A percentile compares a stretch with the other conserved stretches of the same genome.
These are phyloP conservation scores for Pseudovirgaria hyperparasitica DNA, from an alignment of 2,329 filamentous ascomycete species.

Conservation along the genomic window DNA sequence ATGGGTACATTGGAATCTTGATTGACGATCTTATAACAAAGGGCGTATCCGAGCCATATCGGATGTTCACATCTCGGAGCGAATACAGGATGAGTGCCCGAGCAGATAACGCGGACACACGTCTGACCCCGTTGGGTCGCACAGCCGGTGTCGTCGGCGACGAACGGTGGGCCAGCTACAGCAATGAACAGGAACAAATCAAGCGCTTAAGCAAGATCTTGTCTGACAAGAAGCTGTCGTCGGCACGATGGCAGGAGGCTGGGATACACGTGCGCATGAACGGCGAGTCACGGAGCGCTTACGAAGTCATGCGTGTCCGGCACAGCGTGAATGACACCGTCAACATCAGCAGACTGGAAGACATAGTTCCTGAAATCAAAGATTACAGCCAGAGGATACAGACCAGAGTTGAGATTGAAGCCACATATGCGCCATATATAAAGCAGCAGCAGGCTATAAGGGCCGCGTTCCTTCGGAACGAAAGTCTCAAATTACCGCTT, in stretches of 20 bases:
- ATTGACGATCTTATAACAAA: conserved; percentile 96
- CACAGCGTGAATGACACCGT: conserved; percentile 39
- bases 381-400: conserved; percentile 47
- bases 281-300: conserved; percentile 53
- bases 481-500: conserved; percentile 55
- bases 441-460: conserved; percentile 56
- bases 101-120: conserved; percentile 84
- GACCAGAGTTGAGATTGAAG: conserved; percentile 65
- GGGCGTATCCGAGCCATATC: conserved; percentile 90
- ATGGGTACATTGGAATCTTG: conserved; percentile 97
- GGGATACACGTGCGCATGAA: conserved; percentile 61
- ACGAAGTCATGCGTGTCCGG: conserved; percentile 69
- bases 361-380: conserved; percentile 43
- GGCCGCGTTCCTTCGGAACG: conserved; percentile 60
- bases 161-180: conserved; percentile 60
- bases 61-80: conserved; percentile 94
- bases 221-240: conserved; percentile 42
- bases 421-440: conserved; percentile 78
- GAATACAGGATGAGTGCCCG: conserved; percentile 90
- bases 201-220: conserved; percentile 52
- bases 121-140: conserved; percentile 69
- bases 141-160: conserved; percentile 68
- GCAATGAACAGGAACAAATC: conserved; percentile 53
- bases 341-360: conserved; percentile 43
- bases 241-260: conserved; percentile 52